These are phyloP conservation scores for Phytophthora sp. DNA, from an alignment of 352 stramenopile genomes.

Conservation along the genomic window DNA sequence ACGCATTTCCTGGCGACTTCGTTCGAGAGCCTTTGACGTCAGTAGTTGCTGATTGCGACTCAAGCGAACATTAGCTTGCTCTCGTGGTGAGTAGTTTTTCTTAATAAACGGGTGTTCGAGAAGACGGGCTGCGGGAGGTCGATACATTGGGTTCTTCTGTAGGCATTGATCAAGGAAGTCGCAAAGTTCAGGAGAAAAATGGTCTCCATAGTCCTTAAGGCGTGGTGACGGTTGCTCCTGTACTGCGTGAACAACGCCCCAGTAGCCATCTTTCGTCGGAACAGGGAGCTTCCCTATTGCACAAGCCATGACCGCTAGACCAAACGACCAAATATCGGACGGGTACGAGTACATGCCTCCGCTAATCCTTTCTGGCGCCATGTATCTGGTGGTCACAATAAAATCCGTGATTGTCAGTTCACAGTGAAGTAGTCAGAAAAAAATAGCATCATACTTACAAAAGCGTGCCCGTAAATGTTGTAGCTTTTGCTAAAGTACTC, in stretches of 20 bases:
- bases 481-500: constrained; percentile 85
- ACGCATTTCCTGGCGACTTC: constrained; percentile 49
- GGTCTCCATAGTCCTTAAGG: constrained; percentile 64
- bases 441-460: constrained; percentile 52
- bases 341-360: constrained; percentile 90
- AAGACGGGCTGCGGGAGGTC: constrained; percentile 54
- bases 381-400: constrained; percentile 73
- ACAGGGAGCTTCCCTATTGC: constrained; percentile 89
- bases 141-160: constrained; percentile 75
- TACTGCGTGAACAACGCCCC: constrained; percentile 87
- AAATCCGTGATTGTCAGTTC: background rate
- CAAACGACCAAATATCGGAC: constrained; percentile 88
- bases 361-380: constrained; percentile 93
- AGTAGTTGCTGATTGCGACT: constrained; percentile 27
- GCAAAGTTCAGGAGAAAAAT: constrained; percentile 72
- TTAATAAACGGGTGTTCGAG: constrained; percentile 78
- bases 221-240: constrained; percentile 78
- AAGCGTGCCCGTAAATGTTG: constrained; percentile 92
- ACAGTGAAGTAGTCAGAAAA: background rate
- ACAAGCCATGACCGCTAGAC: constrained; percentile 82
- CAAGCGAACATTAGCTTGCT: constrained; percentile 29
- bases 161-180: constrained; percentile 85
- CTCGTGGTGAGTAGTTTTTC: constrained; percentile 51
- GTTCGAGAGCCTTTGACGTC: constrained; percentile 20
- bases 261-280: constrained; percentile 86